These are phyloP conservation scores for Triadica sebifera DNA, from an alignment of 345 rosid species.

Conservation along the genomic window DNA sequence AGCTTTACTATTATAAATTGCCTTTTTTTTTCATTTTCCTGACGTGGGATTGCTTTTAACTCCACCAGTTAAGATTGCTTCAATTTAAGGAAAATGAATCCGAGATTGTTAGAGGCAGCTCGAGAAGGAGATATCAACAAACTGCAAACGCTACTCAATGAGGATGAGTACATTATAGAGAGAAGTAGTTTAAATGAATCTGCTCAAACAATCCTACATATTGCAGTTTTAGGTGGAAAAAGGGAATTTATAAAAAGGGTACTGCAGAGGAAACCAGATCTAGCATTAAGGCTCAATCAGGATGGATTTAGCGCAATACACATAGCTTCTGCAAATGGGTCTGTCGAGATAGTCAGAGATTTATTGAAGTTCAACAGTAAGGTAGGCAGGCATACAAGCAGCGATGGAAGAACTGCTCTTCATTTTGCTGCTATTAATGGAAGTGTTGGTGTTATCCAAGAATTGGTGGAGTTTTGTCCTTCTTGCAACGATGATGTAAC, in stretches of 20 bases:
- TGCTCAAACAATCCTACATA: background rate
- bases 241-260: background rate
- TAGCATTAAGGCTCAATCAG: background rate
- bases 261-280: background rate
- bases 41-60: too few species aligned
- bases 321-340: constrained; percentile 13
- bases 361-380: background rate
- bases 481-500: background rate
- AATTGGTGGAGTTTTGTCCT: background rate
- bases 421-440: constrained; percentile 4
- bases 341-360: background rate
- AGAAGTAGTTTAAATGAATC: background rate
- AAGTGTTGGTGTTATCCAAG: background rate
- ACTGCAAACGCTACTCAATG: background rate
- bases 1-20: too few species aligned
- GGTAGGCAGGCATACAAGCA: background rate
- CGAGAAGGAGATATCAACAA: background rate
- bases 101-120: background rate
- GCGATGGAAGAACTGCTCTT: constrained; percentile 10
- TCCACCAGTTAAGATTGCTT: too few species aligned
- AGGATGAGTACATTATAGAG: background rate
- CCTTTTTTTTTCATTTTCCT: too few species aligned
- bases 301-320: constrained; percentile 11
- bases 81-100: background rate
- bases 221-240: background rate